These are phyloP conservation scores for Ascochyta clinopodiicola DNA, from an alignment of 2,329 filamentous ascomycete species.

Conservation along the genomic window DNA sequence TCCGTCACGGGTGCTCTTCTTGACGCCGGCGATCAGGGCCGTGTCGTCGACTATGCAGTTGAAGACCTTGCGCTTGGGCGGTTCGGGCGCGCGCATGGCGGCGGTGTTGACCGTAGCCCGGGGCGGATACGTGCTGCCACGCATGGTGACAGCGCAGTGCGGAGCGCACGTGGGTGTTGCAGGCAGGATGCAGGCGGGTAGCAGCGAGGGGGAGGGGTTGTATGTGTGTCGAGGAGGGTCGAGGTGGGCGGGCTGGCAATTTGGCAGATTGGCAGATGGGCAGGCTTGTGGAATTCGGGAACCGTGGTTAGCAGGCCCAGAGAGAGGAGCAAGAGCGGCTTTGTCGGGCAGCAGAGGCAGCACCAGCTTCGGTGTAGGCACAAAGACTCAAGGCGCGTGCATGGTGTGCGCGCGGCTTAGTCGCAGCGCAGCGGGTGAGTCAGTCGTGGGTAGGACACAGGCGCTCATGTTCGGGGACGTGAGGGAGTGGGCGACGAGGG, in stretches of 20 bases:
- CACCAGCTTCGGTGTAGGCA: neutral
- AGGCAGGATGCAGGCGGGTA: neutral
- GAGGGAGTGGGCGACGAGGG: slow-evolving; percentile 12
- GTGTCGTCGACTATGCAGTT: slow-evolving; percentile 62
- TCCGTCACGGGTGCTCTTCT: slow-evolving; percentile 59
- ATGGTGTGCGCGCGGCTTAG: slow-evolving; percentile 24
- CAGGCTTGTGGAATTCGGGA: slow-evolving; percentile 2
- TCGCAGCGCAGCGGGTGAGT: slow-evolving; percentile 29
- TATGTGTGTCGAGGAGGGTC: neutral
- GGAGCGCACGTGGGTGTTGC: slow-evolving; percentile 11
- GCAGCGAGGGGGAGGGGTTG: slow-evolving; percentile 4
- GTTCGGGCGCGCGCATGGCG: slow-evolving; percentile 37
- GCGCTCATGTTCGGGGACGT: slow-evolving; percentile 21
- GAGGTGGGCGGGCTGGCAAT: neutral
- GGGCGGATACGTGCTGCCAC: slow-evolving; percentile 39
- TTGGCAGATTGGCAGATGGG: no score
- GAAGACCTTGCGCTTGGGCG: slow-evolving; percentile 55
- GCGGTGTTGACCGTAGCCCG: slow-evolving; percentile 36
- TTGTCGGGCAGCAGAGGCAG: slow-evolving; percentile 5
- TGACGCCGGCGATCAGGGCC: slow-evolving; percentile 58
- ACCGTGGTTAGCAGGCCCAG: slow-evolving; percentile 12
- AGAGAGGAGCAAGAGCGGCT: slow-evolving; percentile 14
- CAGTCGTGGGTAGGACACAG: slow-evolving; percentile 19
- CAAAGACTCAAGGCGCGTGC: slow-evolving; percentile 32
- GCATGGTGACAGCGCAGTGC: slow-evolving; percentile 31